A percentile compares a stretch with the other conserved stretches of the same genome.
These are phyloP conservation scores for Melaleuca alternifolia DNA, from an alignment of 345 rosid species.

Conservation along the genomic window DNA sequence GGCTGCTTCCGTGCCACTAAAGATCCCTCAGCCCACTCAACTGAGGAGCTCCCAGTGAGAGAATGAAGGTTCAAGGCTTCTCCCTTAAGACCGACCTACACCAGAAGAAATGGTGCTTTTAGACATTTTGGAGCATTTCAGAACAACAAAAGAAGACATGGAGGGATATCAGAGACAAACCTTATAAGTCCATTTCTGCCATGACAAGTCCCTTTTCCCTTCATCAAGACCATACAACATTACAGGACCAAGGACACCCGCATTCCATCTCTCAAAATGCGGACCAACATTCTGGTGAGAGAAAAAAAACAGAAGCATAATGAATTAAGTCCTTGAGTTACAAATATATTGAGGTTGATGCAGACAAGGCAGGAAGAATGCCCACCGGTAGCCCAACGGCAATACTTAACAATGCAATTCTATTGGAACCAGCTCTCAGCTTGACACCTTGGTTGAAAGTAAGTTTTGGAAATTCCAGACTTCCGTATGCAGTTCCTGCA, in stretches of 20 bases:
- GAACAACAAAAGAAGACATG: neutral
- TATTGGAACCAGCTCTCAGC: conserved; percentile 80
- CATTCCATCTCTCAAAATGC: conserved; percentile 96
- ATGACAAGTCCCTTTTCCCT: conserved; percentile 78
- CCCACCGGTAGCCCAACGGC: conserved; percentile 98
- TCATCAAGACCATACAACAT: conserved; percentile 60
- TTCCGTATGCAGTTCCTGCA: conserved; percentile 84
- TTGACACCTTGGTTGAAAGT: conserved; percentile 57
- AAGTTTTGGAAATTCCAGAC: conserved; percentile 83
- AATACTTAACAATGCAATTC: conserved; percentile 71
- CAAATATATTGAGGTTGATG: neutral
- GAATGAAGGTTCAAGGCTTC: conserved; percentile 88
- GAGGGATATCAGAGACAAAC: conserved; percentile 17
- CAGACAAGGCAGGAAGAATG: conserved; percentile 4
- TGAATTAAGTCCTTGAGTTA: neutral
- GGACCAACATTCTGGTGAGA: conserved; percentile 86
- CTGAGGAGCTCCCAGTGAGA: conserved; percentile 71
- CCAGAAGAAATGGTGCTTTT: neutral
- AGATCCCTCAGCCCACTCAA: conserved; percentile 88
- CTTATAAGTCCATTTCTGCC: conserved; percentile 99
- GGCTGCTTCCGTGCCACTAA: conserved; percentile 73
- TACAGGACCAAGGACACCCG: conserved; percentile 95
- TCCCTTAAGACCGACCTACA: conserved; percentile 92
- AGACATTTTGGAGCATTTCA: neutral
- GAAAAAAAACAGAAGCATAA: neutral